phyloP scores from a whole-genome alignment of 2,329 filamentous ascomycete genomes.

The Colletotrichum tofieldiae region DNA sequence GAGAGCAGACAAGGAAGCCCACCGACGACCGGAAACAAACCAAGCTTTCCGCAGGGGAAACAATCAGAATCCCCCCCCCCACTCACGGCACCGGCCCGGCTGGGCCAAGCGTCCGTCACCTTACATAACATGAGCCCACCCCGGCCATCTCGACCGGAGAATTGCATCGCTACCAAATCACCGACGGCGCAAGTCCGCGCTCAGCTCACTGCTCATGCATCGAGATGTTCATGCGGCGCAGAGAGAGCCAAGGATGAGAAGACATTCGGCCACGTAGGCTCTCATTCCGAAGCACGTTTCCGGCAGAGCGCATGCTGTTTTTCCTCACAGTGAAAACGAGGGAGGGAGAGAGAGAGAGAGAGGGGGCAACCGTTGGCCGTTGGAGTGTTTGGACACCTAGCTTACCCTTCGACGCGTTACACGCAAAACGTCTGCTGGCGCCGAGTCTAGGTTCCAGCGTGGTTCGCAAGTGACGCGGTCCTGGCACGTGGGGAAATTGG shows the following conservation, averaged over 20 bases:
- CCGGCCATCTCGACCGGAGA: neutral
- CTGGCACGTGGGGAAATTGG: constrained; percentile 31
- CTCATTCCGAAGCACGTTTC: constrained; percentile 7
- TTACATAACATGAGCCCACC: neutral
- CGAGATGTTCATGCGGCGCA: neutral
- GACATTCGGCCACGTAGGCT: neutral
- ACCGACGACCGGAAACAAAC: neutral
- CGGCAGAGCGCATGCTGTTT: neutral
- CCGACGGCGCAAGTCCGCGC: neutral
- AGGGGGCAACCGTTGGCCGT: neutral
- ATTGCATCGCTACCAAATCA: neutral
- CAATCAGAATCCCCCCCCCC: too few relatives aligned
- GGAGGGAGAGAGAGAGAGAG: neutral
- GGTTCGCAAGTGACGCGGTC: neutral
- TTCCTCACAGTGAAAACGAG: neutral
- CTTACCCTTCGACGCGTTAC: neutral
- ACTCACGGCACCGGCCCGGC: neutral
- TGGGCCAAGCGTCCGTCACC: neutral
- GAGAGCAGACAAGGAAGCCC: neutral
- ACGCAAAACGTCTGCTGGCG: neutral
- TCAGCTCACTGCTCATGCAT: neutral
- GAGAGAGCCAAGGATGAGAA: constrained; percentile 4
- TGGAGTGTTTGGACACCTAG: neutral
- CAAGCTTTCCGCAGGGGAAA: neutral
- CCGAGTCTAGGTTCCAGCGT: neutral